Base-by-base conservation (phyloP, 805 yeast species). In the Kazachstania viticola region DNA sequence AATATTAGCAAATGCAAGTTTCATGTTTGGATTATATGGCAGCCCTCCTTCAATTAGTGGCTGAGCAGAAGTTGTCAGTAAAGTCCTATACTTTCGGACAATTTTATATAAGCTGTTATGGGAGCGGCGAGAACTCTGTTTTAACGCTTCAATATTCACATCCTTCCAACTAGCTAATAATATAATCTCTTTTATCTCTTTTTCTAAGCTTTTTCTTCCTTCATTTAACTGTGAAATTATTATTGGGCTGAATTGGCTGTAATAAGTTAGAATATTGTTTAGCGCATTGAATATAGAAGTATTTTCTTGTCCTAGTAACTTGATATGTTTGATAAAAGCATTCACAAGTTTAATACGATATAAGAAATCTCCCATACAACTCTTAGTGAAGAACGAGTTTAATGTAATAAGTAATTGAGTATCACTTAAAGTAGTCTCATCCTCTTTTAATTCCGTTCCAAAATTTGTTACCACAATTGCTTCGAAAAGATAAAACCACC, bases 81-180 rank as follows among this genome's bases (percentile, higher is more conserved):
- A 46, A 2, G 67, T 67, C 32, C 97, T 71, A 51, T 82, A 91
- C 53, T 84, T 84, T 36, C 85, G 69, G 9, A 88, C 79, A 31
- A 81, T 53, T 56, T 85, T 91, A 70, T 78, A 88, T 32, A 91
- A 72, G 44, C 67, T 73, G 41, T 74, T 73, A 49, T 93, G 98
- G 1, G 96, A 85, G 29, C 79, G 72, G 41, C 84, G 75, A 5
- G 98, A 91, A 56, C 95, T 83, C 56, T 87, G 96, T 44, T 83
- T 85, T 46, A 91, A 65, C 0, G 98, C 95, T 49, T 81, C 93
- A 27, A 85, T 73, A 48, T 91, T 93, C 9, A 85, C 87, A 59
- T 91, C 99, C 45, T 87, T 85, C 97, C 97, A 93, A 47, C 95
- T 82, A 1, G 98, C 96, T 12, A 91, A 64, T 28, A 83, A 59